A percentile compares a stretch with the other conserved stretches of the same genome.
phyloP scores from a whole-genome alignment of 371 early-diverging fungal species.

The Rhizopus microsporus region DNA sequence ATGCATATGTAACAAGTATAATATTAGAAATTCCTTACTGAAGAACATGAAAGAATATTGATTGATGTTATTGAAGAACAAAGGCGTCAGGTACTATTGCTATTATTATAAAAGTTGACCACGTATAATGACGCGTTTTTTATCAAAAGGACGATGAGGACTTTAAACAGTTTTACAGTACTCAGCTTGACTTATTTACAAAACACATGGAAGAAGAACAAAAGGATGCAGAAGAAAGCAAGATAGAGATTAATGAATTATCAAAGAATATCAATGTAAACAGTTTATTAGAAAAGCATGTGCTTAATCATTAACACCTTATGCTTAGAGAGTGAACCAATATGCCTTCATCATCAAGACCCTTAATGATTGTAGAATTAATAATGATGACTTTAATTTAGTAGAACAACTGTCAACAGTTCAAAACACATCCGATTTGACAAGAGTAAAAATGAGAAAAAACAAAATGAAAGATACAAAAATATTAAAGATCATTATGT shows the following conservation, averaged over 20 bases:
- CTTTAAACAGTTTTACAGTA: conserved; percentile 5
- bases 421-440: conserved; percentile 17
- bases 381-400: conserved; percentile 12
- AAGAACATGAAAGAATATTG: conserved; percentile 22
- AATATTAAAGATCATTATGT: not conserved
- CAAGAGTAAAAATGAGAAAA: conserved; percentile 10
- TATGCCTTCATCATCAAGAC: conserved; percentile 10
- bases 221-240: conserved; percentile 7
- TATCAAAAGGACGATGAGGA: conserved; percentile 9
- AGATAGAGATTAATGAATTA: conserved; percentile 6
- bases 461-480: not conserved
- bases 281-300: not conserved
- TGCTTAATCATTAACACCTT: not conserved
- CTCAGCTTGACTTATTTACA: not conserved
- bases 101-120: not conserved
- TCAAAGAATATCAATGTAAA: conserved; percentile 13
- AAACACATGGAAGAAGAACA: conserved; percentile 1
- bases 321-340: conserved; percentile 16
- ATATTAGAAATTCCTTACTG: conserved; percentile 12
- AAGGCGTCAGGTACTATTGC: conserved; percentile 5
- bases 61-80: conserved; percentile 20
- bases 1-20: not conserved
- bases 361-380: conserved; percentile 11
- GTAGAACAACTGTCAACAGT: conserved; percentile 6
- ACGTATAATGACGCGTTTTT: not conserved